Percentiles rank a stretch among this genome's conserved stretches.
Conservation (phyloP, 169 alveolate species). For the Perkinsus chesapeaki region DNA sequence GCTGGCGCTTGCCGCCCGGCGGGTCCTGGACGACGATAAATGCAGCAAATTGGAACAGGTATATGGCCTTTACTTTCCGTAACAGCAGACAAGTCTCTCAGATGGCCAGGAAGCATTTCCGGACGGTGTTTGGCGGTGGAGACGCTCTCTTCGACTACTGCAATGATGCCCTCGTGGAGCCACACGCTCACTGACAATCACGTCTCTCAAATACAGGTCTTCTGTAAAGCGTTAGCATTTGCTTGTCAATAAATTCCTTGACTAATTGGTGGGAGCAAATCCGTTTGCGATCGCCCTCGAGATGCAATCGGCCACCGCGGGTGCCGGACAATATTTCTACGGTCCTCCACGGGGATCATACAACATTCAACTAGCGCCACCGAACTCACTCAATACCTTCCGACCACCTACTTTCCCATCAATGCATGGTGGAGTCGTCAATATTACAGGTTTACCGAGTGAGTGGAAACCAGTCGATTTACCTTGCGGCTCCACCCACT, state of each 20-base stretch:
- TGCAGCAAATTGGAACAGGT: background rate
- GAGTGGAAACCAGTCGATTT: background rate
- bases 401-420: background rate
- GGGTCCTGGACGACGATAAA: background rate
- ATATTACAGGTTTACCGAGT: background rate
- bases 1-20: background rate
- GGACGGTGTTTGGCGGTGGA: background rate
- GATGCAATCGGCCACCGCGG: background rate
- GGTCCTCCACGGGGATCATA: background rate
- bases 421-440: background rate
- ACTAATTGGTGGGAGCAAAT: no score
- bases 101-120: background rate
- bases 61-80: background rate
- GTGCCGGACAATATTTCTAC: background rate
- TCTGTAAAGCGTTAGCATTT: no score
- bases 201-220: no score
- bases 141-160: background rate
- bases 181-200: background rate
- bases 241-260: no score
- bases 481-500: no score
- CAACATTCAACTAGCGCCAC: background rate
- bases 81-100: background rate
- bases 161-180: background rate
- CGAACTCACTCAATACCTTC: background rate
- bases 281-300: background rate